Conservation (phyloP, 2,329 filamentous ascomycete genomes). For the Stemphylium vesicarium region DNA sequence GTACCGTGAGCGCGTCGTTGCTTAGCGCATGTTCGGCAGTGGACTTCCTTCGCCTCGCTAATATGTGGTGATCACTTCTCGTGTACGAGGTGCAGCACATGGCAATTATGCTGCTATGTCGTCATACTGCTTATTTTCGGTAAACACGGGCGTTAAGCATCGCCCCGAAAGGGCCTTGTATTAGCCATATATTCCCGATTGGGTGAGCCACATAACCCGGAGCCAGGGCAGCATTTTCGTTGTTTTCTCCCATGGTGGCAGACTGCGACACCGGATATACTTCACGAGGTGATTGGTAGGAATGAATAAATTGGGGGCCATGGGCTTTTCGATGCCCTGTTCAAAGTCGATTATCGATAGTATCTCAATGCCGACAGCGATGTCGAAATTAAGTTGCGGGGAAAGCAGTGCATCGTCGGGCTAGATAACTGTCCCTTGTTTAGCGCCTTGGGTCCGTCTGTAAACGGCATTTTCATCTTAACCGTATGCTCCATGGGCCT, state of each 20-base stretch:
- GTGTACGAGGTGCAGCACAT: background rate
- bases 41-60: background rate
- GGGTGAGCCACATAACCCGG: background rate
- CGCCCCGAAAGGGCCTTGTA: background rate
- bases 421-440: conserved; percentile 5
- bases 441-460: conserved; percentile 1
- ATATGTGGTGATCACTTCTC: background rate
- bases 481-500: background rate
- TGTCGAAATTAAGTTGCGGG: conserved; percentile 6
- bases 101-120: background rate
- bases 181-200: background rate
- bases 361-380: background rate
- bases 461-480: background rate
- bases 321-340: background rate
- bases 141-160: background rate
- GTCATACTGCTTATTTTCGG: background rate
- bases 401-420: background rate
- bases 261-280: background rate
- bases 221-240: background rate
- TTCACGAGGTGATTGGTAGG: background rate
- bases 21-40: background rate
- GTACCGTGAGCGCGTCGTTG: background rate
- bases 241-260: conserved; percentile 1
- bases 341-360: background rate
- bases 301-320: background rate